A percentile compares a stretch with the other conserved stretches of the same genome.
These are phyloP conservation scores for Calonectria naviculata DNA, from an alignment of 2,329 filamentous ascomycete species.

Conservation along the genomic window DNA sequence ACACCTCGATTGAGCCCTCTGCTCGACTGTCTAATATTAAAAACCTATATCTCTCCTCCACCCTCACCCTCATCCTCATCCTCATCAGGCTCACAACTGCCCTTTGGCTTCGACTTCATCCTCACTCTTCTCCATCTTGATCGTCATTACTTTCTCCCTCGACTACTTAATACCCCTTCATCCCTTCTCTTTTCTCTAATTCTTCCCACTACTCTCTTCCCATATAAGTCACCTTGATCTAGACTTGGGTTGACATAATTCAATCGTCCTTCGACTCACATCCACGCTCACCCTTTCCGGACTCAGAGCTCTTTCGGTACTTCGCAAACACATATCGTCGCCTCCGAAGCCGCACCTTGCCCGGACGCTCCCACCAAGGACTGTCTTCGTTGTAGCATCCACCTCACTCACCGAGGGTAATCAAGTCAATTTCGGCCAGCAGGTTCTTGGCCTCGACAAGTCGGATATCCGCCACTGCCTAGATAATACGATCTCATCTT, in stretches of 20 bases:
- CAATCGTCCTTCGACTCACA: background rate
- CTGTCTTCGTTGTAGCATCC: background rate
- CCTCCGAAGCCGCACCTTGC: background rate
- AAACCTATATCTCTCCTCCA: constrained; percentile 15
- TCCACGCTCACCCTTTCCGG: background rate
- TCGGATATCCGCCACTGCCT: background rate
- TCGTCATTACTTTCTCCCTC: background rate
- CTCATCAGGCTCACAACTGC: constrained; percentile 8
- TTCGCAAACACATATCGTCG: background rate
- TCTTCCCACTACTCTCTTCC: background rate
- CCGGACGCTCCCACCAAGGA: background rate
- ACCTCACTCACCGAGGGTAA: background rate
- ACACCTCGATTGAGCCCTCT: constrained; percentile 6
- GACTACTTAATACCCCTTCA: constrained; percentile 20
- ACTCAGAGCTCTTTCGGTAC: background rate
- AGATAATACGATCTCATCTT: background rate
- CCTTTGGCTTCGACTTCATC: constrained; percentile 11
- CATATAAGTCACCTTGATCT: background rate
- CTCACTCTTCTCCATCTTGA: background rate
- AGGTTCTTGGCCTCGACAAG: constrained; percentile 3
- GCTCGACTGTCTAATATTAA: constrained; percentile 18
- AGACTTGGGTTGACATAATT: constrained; percentile 4
- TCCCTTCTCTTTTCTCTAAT: constrained; percentile 13
- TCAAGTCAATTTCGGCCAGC: constrained; percentile 3
- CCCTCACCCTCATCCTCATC: constrained; percentile 8